Evolutionary conservation across 2,329 filamentous ascomycete genomes (phyloP).

Genomic region (Xylaria multiplex): DNA sequence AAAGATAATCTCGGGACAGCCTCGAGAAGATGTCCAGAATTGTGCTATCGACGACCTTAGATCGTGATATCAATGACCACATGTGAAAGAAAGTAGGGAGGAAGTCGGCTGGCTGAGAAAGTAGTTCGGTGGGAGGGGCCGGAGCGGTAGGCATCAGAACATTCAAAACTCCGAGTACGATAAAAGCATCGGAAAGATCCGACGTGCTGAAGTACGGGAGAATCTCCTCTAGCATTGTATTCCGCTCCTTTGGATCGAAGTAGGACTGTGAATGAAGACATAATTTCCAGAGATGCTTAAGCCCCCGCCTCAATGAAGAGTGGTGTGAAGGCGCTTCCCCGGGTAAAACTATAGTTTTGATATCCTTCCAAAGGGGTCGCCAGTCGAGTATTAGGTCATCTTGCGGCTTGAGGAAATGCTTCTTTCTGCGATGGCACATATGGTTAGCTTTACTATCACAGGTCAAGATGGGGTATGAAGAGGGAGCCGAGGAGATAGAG

Average conservation of each 20-base stretch:
- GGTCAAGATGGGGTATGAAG: constrained; percentile 19
- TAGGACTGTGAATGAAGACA: constrained; percentile 91
- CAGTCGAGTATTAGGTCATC: constrained; percentile 93
- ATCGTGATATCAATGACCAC: constrained; percentile 92
- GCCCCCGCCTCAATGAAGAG: constrained; percentile 62
- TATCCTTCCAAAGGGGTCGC: constrained; percentile 89
- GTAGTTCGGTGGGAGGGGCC: constrained; percentile 73
- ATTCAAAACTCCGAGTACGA: constrained; percentile 89
- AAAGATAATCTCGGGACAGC: constrained; percentile 83
- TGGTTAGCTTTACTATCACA: constrained; percentile 17
- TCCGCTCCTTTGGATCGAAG: constrained; percentile 88
- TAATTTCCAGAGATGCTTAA: constrained; percentile 81
- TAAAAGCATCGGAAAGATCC: constrained; percentile 89
- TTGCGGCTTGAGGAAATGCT: constrained; percentile 91
- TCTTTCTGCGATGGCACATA: constrained; percentile 69
- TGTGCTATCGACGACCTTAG: constrained; percentile 84
- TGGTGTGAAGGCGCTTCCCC: constrained; percentile 78
- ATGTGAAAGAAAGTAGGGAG: constrained; percentile 95
- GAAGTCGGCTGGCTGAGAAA: constrained; percentile 88
- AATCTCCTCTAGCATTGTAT: constrained; percentile 82
- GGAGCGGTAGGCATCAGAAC: constrained; percentile 86
- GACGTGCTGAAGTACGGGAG: constrained; percentile 92
- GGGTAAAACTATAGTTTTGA: constrained; percentile 90
- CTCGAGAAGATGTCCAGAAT: constrained; percentile 92
- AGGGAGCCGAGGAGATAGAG: background rate